These are phyloP conservation scores for Bruguiera parviflora DNA, from an alignment of 345 rosid species.

Conservation along the genomic window DNA sequence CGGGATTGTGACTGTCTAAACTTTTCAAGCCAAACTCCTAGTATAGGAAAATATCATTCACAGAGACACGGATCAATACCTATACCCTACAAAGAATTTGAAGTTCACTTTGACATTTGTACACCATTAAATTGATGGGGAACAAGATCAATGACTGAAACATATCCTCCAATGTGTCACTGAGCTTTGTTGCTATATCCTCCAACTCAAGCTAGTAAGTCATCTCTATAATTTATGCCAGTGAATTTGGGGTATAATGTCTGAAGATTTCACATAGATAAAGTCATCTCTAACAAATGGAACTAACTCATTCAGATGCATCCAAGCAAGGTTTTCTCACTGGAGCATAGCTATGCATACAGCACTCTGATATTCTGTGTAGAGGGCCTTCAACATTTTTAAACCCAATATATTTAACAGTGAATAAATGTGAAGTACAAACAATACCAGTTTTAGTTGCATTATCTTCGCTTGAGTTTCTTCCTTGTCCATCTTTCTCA, in stretches of 20 bases:
- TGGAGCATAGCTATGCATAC: too few relatives aligned
- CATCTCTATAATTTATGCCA: background rate
- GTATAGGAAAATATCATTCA: background rate
- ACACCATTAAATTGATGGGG: background rate
- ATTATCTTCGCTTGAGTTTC: conserved; percentile 19
- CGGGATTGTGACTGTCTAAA: too few relatives aligned
- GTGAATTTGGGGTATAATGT: background rate
- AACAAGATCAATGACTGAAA: background rate
- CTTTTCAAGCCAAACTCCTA: too few relatives aligned
- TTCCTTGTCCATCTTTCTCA: conserved; percentile 21
- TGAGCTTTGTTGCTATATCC: background rate
- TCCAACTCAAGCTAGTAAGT: background rate
- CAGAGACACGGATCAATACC: background rate
- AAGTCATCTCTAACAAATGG: background rate
- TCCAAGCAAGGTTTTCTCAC: background rate
- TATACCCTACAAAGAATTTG: background rate
- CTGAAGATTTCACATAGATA: background rate
- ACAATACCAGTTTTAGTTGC: conserved; percentile 3
- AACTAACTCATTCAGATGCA: background rate
- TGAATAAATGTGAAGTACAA: background rate
- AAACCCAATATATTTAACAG: too few relatives aligned
- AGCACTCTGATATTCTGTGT: too few relatives aligned
- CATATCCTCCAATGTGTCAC: background rate
- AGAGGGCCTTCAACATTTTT: too few relatives aligned
- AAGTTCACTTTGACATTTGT: background rate